These are phyloP conservation scores for Pseudocercospora fuligena DNA, from an alignment of 2,329 filamentous ascomycete genomes.

Conservation along the genomic window DNA sequence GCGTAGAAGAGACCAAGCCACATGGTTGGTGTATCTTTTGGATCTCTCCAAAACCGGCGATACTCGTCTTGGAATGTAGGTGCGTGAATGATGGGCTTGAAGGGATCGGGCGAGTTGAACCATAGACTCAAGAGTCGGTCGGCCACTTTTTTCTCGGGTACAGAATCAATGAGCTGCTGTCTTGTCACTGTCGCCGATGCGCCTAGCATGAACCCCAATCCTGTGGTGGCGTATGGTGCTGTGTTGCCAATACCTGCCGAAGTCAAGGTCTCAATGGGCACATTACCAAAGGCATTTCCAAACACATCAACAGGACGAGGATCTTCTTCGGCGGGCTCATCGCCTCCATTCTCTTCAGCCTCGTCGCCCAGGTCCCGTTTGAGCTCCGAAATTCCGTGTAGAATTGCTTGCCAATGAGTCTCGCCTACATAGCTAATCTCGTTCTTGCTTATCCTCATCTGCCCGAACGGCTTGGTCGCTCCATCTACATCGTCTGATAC, in stretches of 20 bases:
- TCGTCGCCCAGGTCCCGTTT: constrained; percentile 40
- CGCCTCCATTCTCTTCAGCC: constrained; percentile 25
- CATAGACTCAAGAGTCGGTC: constrained; percentile 41
- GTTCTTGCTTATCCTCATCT: constrained; percentile 75
- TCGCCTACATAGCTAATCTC: constrained; percentile 83
- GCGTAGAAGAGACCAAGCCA: constrained; percentile 56
- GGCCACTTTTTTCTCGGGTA: constrained; percentile 41
- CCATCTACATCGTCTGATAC: constrained; percentile 47
- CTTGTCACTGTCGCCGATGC: constrained; percentile 30
- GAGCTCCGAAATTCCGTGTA: constrained; percentile 61
- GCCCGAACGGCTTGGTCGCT: constrained; percentile 74
- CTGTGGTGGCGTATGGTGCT: constrained; percentile 16
- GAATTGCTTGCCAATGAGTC: constrained; percentile 80
- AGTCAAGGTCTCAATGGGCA: constrained; percentile 14
- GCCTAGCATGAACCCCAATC: constrained; percentile 37
- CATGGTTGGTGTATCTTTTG: constrained; percentile 43
- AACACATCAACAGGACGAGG: not conserved
- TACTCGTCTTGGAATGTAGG: constrained; percentile 49
- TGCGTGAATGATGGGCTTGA: constrained; percentile 65
- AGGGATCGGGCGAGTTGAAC: constrained; percentile 43
- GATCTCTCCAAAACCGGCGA: constrained; percentile 51
- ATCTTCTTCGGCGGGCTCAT: not conserved
- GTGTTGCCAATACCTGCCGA: not conserved
- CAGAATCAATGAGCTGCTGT: constrained; percentile 38
- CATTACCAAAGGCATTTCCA: constrained; percentile 23